Percentiles rank a stretch among this genome's conserved stretches.
These are phyloP conservation scores for Nannochloropsis salina DNA, from an alignment of 108 stramenopile genomes.

Conservation along the genomic window DNA sequence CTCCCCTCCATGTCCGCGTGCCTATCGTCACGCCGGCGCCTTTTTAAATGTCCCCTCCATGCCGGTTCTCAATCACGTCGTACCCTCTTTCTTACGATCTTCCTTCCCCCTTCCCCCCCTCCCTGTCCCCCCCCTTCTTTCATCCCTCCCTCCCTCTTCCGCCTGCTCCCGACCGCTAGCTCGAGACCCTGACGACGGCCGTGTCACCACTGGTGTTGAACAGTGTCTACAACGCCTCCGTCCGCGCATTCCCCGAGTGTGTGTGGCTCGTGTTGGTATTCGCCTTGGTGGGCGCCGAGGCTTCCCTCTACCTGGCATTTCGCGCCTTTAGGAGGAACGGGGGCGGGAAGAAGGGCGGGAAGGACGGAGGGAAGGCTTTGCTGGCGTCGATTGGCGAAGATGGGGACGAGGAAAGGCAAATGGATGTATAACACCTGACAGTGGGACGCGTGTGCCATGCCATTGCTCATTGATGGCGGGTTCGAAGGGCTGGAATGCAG, in stretches of 20 bases:
- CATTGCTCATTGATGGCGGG: no score
- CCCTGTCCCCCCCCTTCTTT: background rate
- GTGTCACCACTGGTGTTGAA: background rate
- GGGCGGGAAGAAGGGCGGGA: background rate
- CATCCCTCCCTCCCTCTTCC: background rate
- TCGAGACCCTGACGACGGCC: background rate
- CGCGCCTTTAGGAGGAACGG: background rate
- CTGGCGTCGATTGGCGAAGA: background rate
- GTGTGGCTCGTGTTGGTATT: background rate
- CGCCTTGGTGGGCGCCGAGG: background rate
- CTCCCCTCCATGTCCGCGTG: background rate
- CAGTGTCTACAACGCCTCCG: conserved; percentile 3
- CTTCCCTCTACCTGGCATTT: background rate
- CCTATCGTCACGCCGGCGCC: background rate
- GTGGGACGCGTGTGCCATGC: no score
- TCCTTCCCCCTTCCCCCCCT: background rate
- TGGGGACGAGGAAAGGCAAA: background rate
- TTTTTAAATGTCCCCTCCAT: background rate
- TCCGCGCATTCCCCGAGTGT: background rate
- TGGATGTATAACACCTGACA: background rate
- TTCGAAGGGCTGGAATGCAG: no score
- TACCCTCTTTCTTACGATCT: background rate
- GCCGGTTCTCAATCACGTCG: background rate
- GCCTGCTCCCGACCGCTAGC: background rate
- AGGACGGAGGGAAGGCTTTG: background rate